Evolutionary conservation across 257 asterid species (phyloP).

Genomic region (Penstemon davidsonii): DNA sequence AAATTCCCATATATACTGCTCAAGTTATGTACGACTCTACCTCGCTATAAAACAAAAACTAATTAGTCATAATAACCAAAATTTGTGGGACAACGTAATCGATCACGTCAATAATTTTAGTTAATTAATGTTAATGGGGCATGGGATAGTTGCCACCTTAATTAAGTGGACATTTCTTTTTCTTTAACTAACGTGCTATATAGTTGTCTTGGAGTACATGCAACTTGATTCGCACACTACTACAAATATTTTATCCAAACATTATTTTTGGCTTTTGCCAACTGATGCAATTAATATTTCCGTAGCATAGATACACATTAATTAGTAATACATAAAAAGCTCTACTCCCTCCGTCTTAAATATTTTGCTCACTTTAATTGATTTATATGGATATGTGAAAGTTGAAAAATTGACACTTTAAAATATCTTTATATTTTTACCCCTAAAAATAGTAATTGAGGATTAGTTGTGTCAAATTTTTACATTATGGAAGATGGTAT

Average conservation of each 20-base stretch:
- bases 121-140: too few species aligned
- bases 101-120: neutral
- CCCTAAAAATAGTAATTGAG: too few species aligned
- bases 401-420: too few species aligned
- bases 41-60: neutral
- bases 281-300: neutral
- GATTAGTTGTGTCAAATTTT: too few species aligned
- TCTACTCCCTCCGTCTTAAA: too few species aligned
- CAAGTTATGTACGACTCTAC: neutral
- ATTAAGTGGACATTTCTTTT: slow-evolving; percentile 26
- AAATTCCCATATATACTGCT: neutral
- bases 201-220: slow-evolving; percentile 27
- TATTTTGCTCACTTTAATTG: too few species aligned
- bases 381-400: too few species aligned
- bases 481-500: too few species aligned
- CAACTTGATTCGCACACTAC: slow-evolving; percentile 23
- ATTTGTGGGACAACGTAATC: too few species aligned
- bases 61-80: neutral
- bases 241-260: neutral
- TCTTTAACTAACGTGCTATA: slow-evolving; percentile 31
- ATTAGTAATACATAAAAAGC: too few species aligned
- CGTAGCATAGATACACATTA: neutral
- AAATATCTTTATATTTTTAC: too few species aligned
- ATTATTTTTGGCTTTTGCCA: neutral
- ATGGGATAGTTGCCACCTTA: slow-evolving; percentile 10